Conservation (phyloP, 2,329 filamentous ascomycete species). For the Harringtonia aguacate region DNA sequence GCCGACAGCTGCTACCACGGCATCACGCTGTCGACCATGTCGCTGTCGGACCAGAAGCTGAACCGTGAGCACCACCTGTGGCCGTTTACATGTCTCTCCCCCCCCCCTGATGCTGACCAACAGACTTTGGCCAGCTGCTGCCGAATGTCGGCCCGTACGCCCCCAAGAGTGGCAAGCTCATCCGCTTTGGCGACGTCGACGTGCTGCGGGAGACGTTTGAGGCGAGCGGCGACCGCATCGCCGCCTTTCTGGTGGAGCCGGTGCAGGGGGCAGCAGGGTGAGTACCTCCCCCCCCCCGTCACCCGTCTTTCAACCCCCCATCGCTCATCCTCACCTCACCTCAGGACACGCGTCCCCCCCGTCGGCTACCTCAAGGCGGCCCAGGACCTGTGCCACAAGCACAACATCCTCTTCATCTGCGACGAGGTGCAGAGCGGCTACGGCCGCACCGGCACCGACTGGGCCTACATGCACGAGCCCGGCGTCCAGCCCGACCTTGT, state of each 20-base stretch:
- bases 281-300: too few species aligned
- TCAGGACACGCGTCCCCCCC: not conserved
- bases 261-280: conserved; percentile 1
- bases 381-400: conserved; percentile 2
- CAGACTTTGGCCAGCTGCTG: conserved; percentile 3
- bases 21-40: conserved; percentile 1
- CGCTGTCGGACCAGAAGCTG: not conserved
- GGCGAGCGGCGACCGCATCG: not conserved
- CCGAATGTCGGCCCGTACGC: conserved; percentile 1
- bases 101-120: not conserved
- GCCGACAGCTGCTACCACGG: conserved; percentile 1
- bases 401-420: conserved; percentile 13
- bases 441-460: conserved; percentile 1
- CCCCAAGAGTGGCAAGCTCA: not conserved
- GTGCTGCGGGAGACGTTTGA: not conserved
- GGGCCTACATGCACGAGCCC: conserved; percentile 3
- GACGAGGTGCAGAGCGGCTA: conserved; percentile 4
- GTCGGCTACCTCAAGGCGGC: conserved; percentile 1
- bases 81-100: not conserved
- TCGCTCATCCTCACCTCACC: not conserved
- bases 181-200: not conserved
- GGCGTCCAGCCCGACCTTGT: conserved; percentile 1
- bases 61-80: not conserved
- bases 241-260: conserved; percentile 1
- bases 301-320: too few species aligned